Evolutionary conservation across 2,329 filamentous ascomycete species (phyloP), one percentile per base, ranked within the genome.

Genomic region (Aureobasidium vineae): DNA sequence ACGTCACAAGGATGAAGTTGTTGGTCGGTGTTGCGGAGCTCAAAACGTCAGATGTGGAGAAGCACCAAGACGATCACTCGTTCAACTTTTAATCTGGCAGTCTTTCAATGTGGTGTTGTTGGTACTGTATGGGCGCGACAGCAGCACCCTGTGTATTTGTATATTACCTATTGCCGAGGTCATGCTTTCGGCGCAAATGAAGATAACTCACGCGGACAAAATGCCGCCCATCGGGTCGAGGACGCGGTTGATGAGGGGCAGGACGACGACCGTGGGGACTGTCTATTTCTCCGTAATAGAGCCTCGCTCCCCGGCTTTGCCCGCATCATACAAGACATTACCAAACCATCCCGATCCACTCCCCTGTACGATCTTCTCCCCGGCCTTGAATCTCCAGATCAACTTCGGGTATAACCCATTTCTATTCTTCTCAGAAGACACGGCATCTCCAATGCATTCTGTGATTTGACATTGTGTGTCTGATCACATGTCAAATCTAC

Each of bases 1-100:
- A 41, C 63, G 53, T 53, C 31, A 52, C 33, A 45, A 26, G 38
- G n/a, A 57, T 38, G 26, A 65, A 41, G 40, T 13, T 47, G 52
- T 65, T 65, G 64, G 53, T 66, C 33, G 64, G 64, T 66, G 53
- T 66, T 66, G 64, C 64, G 64, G 64, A 60, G 54, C 64, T 66
- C 64, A 53, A 57, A 66, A 66, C 64, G 64, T 66, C 64, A 66
- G 64, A 66, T 64, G 64, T 66, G 64, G 64, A 60, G 64, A 65
- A 53, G 41, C 31, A 47, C 8, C 45, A 40, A 66, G 52, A 43
- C 61, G 61, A 63, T 64, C 49, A 36, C 61, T 64, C 36, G 36
- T 38, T 33, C 28, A 38, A 4, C 16, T 31, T 52, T n/a, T 10
- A 7, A n/a, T 19, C 16, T n/a, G 56, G 40, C 28, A 26, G 16